Percentiles rank a stretch among this genome's conserved stretches.
Evolutionary conservation across 2,329 filamentous ascomycete genomes (phyloP).

Genomic region (Tolypocladium paradoxum): DNA sequence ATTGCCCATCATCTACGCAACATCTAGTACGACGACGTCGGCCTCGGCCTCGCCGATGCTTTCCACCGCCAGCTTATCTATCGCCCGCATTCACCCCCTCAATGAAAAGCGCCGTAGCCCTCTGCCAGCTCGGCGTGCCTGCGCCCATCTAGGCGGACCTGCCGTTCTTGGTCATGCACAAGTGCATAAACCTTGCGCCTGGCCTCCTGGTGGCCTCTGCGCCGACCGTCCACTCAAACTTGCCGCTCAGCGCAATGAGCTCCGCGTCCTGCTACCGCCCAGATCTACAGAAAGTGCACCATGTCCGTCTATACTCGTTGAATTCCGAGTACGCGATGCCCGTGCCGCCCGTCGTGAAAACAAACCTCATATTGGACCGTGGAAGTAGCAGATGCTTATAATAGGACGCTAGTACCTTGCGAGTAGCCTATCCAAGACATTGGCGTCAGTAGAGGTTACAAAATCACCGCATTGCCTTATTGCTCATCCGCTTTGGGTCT

Average conservation of each 20-base stretch:
- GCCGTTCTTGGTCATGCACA: conserved; percentile 72
- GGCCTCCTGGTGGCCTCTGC: conserved; percentile 37
- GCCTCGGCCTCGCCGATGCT: conserved; percentile 58
- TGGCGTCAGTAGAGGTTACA: too few species aligned
- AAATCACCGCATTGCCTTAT: too few species aligned
- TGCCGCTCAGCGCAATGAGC: conserved; percentile 54
- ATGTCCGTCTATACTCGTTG: conserved; percentile 63
- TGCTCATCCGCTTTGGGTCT: too few species aligned
- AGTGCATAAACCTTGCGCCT: conserved; percentile 71
- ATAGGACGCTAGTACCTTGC: too few species aligned
- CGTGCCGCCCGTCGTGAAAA: conserved; percentile 78
- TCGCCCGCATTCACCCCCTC: conserved; percentile 54
- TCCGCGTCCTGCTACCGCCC: conserved; percentile 69
- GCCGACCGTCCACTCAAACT: conserved; percentile 64
- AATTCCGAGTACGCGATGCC: conserved; percentile 73
- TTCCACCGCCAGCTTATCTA: conserved; percentile 50
- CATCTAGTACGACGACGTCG: conserved; percentile 59
- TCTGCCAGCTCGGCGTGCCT: conserved; percentile 57
- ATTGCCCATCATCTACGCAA: too few species aligned
- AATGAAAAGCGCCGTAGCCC: conserved; percentile 73
- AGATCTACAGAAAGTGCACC: conserved; percentile 82
- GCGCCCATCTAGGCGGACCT: conserved; percentile 56
- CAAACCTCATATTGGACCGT: too few species aligned
- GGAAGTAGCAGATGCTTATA: too few species aligned
- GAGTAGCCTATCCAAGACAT: too few species aligned